Conservation (phyloP, 2,329 filamentous ascomycete species). For the Hymenoscyphus infarciens region DNA sequence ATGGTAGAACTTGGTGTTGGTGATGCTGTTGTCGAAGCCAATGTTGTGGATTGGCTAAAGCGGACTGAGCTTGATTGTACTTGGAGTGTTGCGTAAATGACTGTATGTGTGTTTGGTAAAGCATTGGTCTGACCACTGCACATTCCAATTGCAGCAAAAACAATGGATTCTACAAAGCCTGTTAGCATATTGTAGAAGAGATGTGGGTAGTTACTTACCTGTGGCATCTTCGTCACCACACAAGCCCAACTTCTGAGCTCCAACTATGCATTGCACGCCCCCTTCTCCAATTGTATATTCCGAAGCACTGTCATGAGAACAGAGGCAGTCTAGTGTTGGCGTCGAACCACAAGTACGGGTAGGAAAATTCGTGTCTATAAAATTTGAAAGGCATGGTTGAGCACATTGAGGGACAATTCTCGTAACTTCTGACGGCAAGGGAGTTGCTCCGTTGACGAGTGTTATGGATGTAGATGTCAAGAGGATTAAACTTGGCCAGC, state of each 20-base stretch:
- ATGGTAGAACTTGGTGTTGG: constrained; percentile 13
- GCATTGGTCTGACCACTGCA: constrained; percentile 51
- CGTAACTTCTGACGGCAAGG: constrained; percentile 29
- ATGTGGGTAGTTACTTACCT: constrained; percentile 16
- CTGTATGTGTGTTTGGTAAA: constrained; percentile 53
- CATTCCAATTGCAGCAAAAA: constrained; percentile 53
- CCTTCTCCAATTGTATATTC: constrained; percentile 71
- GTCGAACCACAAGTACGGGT: constrained; percentile 45
- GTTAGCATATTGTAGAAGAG: neutral
- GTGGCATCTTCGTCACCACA: constrained; percentile 48
- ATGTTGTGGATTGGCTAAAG: constrained; percentile 24
- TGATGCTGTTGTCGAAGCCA: constrained; percentile 14
- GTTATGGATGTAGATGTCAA: constrained; percentile 27
- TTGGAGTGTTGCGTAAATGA: constrained; percentile 54
- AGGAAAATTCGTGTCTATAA: constrained; percentile 58
- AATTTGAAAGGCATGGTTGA: constrained; percentile 56
- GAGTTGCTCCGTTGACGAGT: constrained; percentile 22
- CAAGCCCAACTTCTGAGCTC: constrained; percentile 45
- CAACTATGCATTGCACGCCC: constrained; percentile 62
- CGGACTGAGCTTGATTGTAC: constrained; percentile 39
- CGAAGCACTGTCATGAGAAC: constrained; percentile 53
- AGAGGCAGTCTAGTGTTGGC: constrained; percentile 60
- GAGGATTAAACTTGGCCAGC: constrained; percentile 32
- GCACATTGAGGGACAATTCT: constrained; percentile 47
- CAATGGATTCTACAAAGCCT: constrained; percentile 38